Evolutionary conservation across 352 stramenopile species (phyloP).

Genomic region (Phytopythium mirpurense): DNA sequence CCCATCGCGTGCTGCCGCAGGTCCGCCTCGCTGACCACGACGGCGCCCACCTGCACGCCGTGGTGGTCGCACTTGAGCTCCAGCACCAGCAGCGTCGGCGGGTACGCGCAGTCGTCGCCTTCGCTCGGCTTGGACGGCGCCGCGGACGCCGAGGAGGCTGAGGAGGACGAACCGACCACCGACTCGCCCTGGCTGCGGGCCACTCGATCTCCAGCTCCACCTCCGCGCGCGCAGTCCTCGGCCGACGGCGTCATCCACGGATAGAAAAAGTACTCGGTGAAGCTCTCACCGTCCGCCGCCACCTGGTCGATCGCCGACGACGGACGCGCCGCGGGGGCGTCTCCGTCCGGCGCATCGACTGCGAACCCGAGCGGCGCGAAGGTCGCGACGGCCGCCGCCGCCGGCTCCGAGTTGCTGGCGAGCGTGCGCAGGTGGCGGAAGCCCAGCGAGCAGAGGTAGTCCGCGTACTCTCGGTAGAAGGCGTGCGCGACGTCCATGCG

Average conservation of each 20-base stretch:
- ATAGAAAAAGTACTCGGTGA: constrained; percentile 70
- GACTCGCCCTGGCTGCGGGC: not conserved
- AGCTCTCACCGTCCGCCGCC: constrained; percentile 34
- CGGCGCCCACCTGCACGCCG: constrained; percentile 53
- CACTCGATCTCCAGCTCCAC: too few relatives aligned
- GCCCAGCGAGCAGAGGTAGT: constrained; percentile 54
- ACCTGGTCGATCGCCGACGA: constrained; percentile 27
- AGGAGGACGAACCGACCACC: too few relatives aligned
- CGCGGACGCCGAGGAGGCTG: not conserved
- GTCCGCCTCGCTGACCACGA: constrained; percentile 58
- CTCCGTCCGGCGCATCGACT: constrained; percentile 7
- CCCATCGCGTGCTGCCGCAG: constrained; percentile 56
- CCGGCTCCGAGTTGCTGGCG: constrained; percentile 7
- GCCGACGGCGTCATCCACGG: constrained; percentile 27
- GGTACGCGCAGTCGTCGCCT: constrained; percentile 5
- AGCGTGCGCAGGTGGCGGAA: constrained; percentile 56
- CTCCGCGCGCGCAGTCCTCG: constrained; percentile 12
- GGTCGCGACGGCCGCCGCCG: constrained; percentile 10
- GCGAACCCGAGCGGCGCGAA: constrained; percentile 6
- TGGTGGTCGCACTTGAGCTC: constrained; percentile 73
- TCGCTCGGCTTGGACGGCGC: not conserved
- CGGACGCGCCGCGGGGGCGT: constrained; percentile 5
- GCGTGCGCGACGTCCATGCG: constrained; percentile 62
- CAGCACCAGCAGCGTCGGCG: constrained; percentile 41
- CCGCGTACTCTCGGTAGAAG: constrained; percentile 66